phyloP scores from a whole-genome alignment of 2,329 filamentous ascomycete species.

The Phoma herbarum region DNA sequence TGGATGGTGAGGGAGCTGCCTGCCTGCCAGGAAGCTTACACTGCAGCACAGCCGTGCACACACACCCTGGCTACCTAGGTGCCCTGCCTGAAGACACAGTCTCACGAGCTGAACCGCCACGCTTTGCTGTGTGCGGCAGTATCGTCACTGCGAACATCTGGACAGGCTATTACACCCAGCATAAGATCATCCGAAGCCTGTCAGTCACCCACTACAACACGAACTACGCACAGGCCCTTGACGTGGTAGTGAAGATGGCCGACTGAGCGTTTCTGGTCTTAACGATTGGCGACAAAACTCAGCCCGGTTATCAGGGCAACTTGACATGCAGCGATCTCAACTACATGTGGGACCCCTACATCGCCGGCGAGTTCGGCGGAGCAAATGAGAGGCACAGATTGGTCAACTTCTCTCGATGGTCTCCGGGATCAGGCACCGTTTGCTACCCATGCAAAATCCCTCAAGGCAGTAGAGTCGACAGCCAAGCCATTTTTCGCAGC shows the following conservation, averaged over 20 bases:
- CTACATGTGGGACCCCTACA: slow-evolving; percentile 17
- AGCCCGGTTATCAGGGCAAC: slow-evolving; percentile 10
- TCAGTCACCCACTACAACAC: slow-evolving; percentile 11
- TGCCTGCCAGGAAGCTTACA: slow-evolving; percentile 10
- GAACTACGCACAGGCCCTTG: slow-evolving; percentile 5
- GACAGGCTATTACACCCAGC: slow-evolving; percentile 12
- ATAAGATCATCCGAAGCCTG: slow-evolving; percentile 12
- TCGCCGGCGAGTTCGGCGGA: slow-evolving; percentile 10
- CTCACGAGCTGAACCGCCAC: slow-evolving; percentile 6
- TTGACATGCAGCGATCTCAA: slow-evolving; percentile 13
- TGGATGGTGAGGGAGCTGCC: slow-evolving; percentile 11
- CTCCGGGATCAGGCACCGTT: slow-evolving; percentile 10
- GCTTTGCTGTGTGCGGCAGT: slow-evolving; percentile 8
- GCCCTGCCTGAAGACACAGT: slow-evolving; percentile 15
- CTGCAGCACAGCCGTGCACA: background rate
- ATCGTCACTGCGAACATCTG: slow-evolving; percentile 4
- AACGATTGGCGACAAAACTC: slow-evolving; percentile 8
- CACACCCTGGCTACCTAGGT: slow-evolving; percentile 9
- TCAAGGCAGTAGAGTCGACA: background rate
- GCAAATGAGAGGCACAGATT: slow-evolving; percentile 8
- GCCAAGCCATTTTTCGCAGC: slow-evolving; percentile 3
- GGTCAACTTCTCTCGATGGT: slow-evolving; percentile 6
- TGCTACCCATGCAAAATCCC: background rate
- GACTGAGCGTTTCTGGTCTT: slow-evolving; percentile 10
- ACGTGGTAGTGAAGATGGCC: slow-evolving; percentile 9